phyloP scores from a whole-genome alignment of 139 green algal species.

The Diplosphaera chodatii region DNA sequence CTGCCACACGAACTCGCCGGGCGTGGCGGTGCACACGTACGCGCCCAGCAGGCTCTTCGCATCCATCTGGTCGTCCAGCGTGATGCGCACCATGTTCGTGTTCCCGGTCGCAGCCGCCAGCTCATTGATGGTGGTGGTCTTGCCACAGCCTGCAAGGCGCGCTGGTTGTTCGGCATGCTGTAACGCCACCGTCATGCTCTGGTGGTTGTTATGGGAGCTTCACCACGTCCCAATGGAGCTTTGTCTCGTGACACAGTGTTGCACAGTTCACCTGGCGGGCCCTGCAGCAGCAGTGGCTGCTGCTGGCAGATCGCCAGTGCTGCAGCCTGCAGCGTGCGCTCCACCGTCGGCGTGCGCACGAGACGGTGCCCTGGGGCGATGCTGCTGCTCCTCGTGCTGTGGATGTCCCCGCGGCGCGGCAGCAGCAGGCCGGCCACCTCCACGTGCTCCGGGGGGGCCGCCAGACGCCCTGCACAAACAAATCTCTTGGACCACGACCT shows the following conservation, averaged over 20 bases:
- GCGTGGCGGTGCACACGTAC: slow-evolving; percentile 83
- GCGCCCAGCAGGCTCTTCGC: slow-evolving; percentile 88
- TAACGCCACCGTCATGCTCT: too few species aligned
- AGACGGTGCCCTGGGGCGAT: slow-evolving; percentile 1
- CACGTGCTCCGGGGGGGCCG: slow-evolving; percentile 18
- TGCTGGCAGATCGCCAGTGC: slow-evolving; percentile 73
- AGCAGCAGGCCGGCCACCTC: slow-evolving; percentile 54
- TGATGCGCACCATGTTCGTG: slow-evolving; percentile 58
- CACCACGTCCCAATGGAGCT: too few species aligned
- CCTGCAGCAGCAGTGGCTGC: slow-evolving; percentile 81
- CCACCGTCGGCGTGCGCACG: slow-evolving; percentile 39
- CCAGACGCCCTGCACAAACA: slow-evolving; percentile 1
- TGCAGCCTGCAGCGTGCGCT: slow-evolving; percentile 47
- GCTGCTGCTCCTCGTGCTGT: neutral
- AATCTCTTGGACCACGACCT: too few species aligned
- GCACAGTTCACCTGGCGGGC: slow-evolving; percentile 68
- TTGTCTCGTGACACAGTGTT: too few species aligned
- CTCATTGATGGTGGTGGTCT: slow-evolving; percentile 73
- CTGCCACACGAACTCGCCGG: slow-evolving; percentile 95
- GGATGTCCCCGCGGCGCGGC: slow-evolving; percentile 9
- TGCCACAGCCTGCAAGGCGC: slow-evolving; percentile 71
- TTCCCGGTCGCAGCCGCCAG: slow-evolving; percentile 75
- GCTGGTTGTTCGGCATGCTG: too few species aligned
- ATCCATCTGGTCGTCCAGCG: slow-evolving; percentile 96
- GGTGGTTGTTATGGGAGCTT: too few species aligned